Base-by-base conservation (phyloP, 164 flowering plant species). In the Vitis rupestris region DNA sequence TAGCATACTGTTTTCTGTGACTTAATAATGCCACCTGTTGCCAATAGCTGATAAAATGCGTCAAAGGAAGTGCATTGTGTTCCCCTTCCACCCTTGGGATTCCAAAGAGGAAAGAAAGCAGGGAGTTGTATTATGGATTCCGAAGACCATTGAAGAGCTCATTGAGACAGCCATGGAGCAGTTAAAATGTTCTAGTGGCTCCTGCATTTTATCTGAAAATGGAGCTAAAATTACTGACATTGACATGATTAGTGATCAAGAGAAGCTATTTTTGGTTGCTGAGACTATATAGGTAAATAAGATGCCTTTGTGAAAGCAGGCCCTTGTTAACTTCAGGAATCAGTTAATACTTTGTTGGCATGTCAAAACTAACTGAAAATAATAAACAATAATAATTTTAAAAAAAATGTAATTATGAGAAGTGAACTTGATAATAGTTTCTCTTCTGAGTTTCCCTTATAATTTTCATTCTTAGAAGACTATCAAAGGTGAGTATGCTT, bases 81-180 rank as follows among this genome's bases (percentile, higher is more conserved):
- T 72, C 61, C 62, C 65, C 15, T 59, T 15, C 50, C 30, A 56
- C 15, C 72, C 79, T 11, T 72, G 61, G 75, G 75, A 72, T 51
- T 47, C 19, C 5, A 51, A 23, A 31, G 66, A 66, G 3, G 59
- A 64, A 9, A 67, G 72, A 50, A 75, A 56, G 14, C 29, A 16
- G 6, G 79, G 79, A 58, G 67, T 71, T 10, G 69, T 75, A 3
- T 27, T 75, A 30, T 71, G 79, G 79, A 65, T 67, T 19, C 75
- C 75, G 10, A n/a, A 63, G 8, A 75, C 59, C 16, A 54, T 75
- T 19, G 72, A 75, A 37, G 79, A 72, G 66, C 79, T 72, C 27
- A 64, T 76, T 10, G 11, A 44, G 37, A 17, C 13, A 23, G 75
- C 79, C 10, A 50, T 10, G 11, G 50, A 68, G 63, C 52, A 68